These are phyloP conservation scores for Chondrus crispus DNA, from an alignment of 23 red algal genomes.

Conservation along the genomic window DNA sequence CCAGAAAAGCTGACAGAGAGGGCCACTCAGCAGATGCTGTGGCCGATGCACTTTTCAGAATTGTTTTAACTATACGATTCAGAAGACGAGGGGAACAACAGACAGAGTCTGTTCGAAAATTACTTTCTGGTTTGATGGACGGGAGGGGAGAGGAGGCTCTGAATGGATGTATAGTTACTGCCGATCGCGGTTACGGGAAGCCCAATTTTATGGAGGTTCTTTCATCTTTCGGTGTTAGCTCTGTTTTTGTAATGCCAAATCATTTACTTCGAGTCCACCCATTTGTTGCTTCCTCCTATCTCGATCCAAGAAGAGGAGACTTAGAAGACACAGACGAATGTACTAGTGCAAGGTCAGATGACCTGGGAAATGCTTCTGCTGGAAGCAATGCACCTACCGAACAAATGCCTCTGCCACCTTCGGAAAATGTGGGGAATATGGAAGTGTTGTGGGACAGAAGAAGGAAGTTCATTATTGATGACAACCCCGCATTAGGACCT, in stretches of 20 bases:
- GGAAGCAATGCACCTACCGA: not conserved
- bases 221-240: not conserved
- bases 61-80: not conserved
- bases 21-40: constrained; percentile 18
- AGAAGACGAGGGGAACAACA: not conserved
- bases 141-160: not conserved
- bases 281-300: not conserved
- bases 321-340: not conserved
- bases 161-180: not conserved
- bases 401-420: not conserved
- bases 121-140: not conserved
- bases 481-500: not conserved
- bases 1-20: constrained; percentile 2
- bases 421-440: not conserved
- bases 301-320: not conserved
- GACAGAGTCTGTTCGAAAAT: not conserved
- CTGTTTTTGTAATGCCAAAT: constrained; percentile 37
- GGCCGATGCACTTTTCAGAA: constrained; percentile 6
- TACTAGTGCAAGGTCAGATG: not conserved
- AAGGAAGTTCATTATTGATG: not conserved
- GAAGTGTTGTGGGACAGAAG: not conserved
- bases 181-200: constrained; percentile 29
- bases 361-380: not conserved
- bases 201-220: not conserved
- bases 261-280: constrained; percentile 8